These are phyloP conservation scores for Tephrocybe rancida DNA, from an alignment of 768 basidiomycete species.

Conservation along the genomic window DNA sequence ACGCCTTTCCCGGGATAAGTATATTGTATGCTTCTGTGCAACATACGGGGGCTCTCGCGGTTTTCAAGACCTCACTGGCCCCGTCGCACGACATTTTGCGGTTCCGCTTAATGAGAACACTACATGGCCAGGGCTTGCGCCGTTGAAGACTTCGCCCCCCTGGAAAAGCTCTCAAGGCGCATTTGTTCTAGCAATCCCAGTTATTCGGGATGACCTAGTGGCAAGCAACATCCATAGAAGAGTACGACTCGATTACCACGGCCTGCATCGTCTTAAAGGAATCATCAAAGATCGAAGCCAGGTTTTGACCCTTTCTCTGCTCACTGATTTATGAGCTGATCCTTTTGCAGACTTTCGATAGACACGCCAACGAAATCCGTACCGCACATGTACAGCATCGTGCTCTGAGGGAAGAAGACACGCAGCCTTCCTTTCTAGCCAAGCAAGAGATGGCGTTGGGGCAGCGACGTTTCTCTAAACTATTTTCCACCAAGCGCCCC, in stretches of 20 bases:
- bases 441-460: too few species aligned
- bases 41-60: conserved; percentile 31
- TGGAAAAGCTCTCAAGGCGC: conserved; percentile 25
- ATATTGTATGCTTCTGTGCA: conserved; percentile 38
- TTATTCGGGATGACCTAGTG: conserved; percentile 18
- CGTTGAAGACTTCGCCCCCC: conserved; percentile 30
- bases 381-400: conserved; percentile 2
- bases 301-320: conserved; percentile 3
- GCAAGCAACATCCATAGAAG: conserved; percentile 10
- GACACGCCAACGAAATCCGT: conserved; percentile 7
- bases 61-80: conserved; percentile 22
- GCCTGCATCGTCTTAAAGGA: conserved; percentile 26
- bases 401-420: too few species aligned
- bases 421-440: too few species aligned
- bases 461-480: too few species aligned
- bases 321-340: not conserved
- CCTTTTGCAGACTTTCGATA: conserved; percentile 10
- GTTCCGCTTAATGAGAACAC: conserved; percentile 33
- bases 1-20: conserved; percentile 25
- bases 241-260: conserved; percentile 23
- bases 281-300: conserved; percentile 14
- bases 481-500: not conserved
- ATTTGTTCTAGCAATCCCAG: conserved; percentile 36
- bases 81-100: conserved; percentile 32
- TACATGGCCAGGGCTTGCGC: conserved; percentile 28